phyloP scores from a whole-genome alignment of 176 grass and related monocot species.

The Thalia dealbata region DNA sequence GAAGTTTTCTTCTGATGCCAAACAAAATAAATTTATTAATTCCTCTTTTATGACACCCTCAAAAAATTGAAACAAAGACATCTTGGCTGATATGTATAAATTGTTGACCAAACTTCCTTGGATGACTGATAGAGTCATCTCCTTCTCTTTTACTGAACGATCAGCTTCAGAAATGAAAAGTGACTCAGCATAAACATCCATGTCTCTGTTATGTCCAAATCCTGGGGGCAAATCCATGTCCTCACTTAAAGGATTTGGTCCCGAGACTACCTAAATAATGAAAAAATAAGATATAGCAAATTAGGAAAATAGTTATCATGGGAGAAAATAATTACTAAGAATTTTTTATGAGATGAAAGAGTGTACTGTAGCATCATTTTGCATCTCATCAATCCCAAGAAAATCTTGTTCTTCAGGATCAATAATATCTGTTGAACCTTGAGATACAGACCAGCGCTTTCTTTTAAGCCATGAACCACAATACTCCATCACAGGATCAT shows the following conservation, averaged over 20 bases:
- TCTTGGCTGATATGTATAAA: conserved; percentile 9
- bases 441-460: conserved; percentile 26
- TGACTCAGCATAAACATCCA: conserved; percentile 18
- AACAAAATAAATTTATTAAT: conserved; percentile 10
- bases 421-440: conserved; percentile 18
- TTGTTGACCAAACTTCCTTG: conserved; percentile 34
- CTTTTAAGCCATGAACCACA: conserved; percentile 54
- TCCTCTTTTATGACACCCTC: conserved; percentile 7
- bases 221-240: conserved; percentile 64
- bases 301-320: no score
- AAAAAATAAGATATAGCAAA: no score
- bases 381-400: conserved; percentile 24
- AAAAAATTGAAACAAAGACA: conserved; percentile 4
- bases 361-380: conserved; percentile 23
- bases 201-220: conserved; percentile 39
- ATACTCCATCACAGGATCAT: conserved; percentile 47
- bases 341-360: neutral
- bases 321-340: no score
- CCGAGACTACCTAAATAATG: no score
- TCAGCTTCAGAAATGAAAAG: conserved; percentile 8
- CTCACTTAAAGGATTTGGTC: conserved; percentile 11
- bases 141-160: neutral
- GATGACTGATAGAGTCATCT: conserved; percentile 18
- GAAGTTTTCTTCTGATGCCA: neutral
- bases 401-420: conserved; percentile 19